Evolutionary conservation across 257 asterid species (phyloP).

Genomic region (Nemophila menziesii): DNA sequence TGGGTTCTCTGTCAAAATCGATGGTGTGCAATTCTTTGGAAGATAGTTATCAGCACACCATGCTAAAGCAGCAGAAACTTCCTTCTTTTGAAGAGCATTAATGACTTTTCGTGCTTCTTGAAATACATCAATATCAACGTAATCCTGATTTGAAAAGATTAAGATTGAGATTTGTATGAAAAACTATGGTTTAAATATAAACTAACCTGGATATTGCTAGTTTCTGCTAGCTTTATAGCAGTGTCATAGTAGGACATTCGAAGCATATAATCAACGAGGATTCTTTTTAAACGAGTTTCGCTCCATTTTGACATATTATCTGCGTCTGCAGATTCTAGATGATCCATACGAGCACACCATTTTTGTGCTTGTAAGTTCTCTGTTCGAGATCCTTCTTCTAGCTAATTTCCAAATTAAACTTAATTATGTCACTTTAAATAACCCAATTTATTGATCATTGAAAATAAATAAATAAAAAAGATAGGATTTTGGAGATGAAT

Average conservation of each 20-base stretch:
- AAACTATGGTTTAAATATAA: neutral
- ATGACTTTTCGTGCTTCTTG: constrained; percentile 84
- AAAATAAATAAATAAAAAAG: too few relatives aligned
- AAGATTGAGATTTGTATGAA: neutral
- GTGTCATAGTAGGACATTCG: constrained; percentile 92
- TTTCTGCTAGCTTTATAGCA: constrained; percentile 77
- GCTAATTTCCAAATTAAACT: constrained; percentile 29
- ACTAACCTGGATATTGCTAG: constrained; percentile 87
- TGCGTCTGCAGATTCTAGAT: constrained; percentile 70
- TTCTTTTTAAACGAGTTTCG: constrained; percentile 59
- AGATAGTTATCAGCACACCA: constrained; percentile 99
- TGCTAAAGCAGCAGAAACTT: constrained; percentile 82
- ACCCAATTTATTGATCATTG: too few relatives aligned
- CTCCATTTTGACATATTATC: constrained; percentile 66
- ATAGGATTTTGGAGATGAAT: neutral
- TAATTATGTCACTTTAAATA: neutral
- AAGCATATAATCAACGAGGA: constrained; percentile 91
- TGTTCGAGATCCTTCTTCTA: constrained; percentile 76
- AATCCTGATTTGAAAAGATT: constrained; percentile 50
- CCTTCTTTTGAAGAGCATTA: constrained; percentile 86
- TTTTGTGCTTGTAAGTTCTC: constrained; percentile 91
- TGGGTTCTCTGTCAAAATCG: too few relatives aligned
- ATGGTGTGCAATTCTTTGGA: too few relatives aligned
- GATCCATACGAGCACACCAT: constrained; percentile 76
- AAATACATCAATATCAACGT: constrained; percentile 91